Conservation (phyloP, 306 rosid species). For the Biancaea sappan region DNA sequence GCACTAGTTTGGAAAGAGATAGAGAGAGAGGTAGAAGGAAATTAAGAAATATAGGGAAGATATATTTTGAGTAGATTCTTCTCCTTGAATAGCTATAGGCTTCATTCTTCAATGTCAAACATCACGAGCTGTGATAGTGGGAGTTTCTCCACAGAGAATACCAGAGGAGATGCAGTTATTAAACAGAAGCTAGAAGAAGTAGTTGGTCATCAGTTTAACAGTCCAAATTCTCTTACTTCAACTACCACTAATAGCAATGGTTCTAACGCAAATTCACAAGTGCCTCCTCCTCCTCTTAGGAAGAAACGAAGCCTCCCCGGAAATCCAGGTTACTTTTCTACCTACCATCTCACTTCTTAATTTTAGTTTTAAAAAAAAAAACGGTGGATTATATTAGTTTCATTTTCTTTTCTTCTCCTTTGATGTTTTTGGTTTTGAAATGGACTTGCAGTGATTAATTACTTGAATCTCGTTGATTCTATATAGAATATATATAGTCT, state of each 20-base stretch:
- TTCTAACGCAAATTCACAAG: conserved; percentile 41
- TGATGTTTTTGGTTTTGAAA: too few species aligned
- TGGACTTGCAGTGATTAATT: too few species aligned
- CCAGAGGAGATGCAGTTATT: conserved; percentile 36
- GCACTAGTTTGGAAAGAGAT: conserved; percentile 10
- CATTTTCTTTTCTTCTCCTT: neutral
- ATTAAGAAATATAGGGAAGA: conserved; percentile 30
- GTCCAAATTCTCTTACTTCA: conserved; percentile 55
- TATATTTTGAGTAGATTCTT: conserved; percentile 11
- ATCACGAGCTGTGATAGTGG: conserved; percentile 70
- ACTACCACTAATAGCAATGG: conserved; percentile 47
- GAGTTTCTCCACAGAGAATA: conserved; percentile 62
- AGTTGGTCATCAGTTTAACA: conserved; percentile 42
- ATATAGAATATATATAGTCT: too few species aligned
- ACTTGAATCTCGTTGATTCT: too few species aligned
- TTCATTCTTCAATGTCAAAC: conserved; percentile 73
- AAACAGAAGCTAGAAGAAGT: conserved; percentile 39
- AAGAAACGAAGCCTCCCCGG: conserved; percentile 83
- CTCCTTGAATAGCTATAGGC: neutral
- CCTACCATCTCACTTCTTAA: neutral
- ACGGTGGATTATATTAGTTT: too few species aligned
- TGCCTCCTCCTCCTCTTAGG: conserved; percentile 48
- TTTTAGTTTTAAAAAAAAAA: too few species aligned
- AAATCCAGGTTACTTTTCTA: conserved; percentile 60
- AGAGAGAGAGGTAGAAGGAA: conserved; percentile 15